A percentile compares a stretch with the other conserved stretches of the same genome.
phyloP scores from a whole-genome alignment of 2,329 filamentous ascomycete species.

The Corniculantispora saksenae region DNA sequence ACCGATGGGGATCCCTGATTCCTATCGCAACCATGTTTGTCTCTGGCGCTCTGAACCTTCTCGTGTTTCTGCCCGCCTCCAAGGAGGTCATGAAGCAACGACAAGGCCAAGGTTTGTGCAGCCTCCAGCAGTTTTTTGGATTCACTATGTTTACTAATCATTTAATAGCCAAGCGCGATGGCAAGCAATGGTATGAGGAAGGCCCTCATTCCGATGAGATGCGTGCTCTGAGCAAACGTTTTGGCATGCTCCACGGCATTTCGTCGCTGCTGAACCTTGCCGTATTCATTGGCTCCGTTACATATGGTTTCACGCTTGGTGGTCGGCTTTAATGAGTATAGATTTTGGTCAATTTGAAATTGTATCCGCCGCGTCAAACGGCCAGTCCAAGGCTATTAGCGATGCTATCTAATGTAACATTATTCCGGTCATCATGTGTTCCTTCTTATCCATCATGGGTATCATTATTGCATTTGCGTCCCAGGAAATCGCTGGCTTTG shows the following conservation, averaged over 20 bases:
- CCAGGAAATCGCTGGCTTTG: background rate
- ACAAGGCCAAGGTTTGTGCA: conserved; percentile 70
- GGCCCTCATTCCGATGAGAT: conserved; percentile 84
- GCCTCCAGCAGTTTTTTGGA: conserved; percentile 15
- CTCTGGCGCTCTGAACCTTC: conserved; percentile 70
- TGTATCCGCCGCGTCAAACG: background rate
- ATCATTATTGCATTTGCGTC: conserved; percentile 2
- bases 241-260: conserved; percentile 76
- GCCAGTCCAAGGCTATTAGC: background rate
- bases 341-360: background rate
- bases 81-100: conserved; percentile 72
- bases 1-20: conserved; percentile 63
- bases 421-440: background rate
- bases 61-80: conserved; percentile 73
- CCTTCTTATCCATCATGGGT: background rate
- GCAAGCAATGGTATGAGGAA: conserved; percentile 80
- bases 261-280: conserved; percentile 78
- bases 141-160: background rate
- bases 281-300: conserved; percentile 67
- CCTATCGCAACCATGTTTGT: conserved; percentile 71
- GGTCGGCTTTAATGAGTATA: conserved; percentile 36
- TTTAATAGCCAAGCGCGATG: conserved; percentile 73
- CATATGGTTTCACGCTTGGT: conserved; percentile 77
- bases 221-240: conserved; percentile 75
- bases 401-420: background rate